Evolutionary conservation across 345 rosid genomes (phyloP), one percentile per base, ranked within the genome.

Genomic region (Hypericum perforatum): DNA sequence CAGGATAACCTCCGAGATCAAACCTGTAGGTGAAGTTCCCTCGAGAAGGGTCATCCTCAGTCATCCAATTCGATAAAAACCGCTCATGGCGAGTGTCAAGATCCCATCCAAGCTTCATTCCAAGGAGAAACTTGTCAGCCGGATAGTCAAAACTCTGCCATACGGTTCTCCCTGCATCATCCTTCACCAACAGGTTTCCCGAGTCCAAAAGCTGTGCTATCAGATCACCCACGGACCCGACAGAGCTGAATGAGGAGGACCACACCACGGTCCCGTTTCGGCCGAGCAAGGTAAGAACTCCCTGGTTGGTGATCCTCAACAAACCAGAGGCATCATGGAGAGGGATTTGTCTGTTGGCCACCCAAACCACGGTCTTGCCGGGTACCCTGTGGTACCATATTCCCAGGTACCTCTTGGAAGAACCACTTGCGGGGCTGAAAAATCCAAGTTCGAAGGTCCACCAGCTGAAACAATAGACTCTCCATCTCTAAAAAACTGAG

Each of bases 91-190:
- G 36, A 0, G 65, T 61, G 5, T 5, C 37, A 0, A 14, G 11
- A 40, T 61, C 46, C 49, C 58, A 45, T 15, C 65, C 65, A 8
- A 61, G 53, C 43, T 61, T 61, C 65, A 61, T 61, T 39, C 48
- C 58, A 29, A 59, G 52, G 16, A 61, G 53, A 22, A 53, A 45
- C 5, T 59, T 46, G 13, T 61, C 59, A 7, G 50, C 41, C 2
- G 49, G 48, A 37, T 43, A 37, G 37, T 56, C 60, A 36, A 60
- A 60, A 38, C 64, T 60, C 9, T 60, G 57, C 64, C 64, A 60
- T 0, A 52, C 7, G n/a, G 7, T 43, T 52, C n/a, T 52, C 64
- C 36, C 7, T 43, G 37, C 45, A 1, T 9, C 8, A 37, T 42
- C 7, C 9, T 47, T 60, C 11, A 60, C 37, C 2, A 52, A 49